phyloP scores from a whole-genome alignment of 2,329 filamentous ascomycete genomes.

The Trichoderma sp. region DNA sequence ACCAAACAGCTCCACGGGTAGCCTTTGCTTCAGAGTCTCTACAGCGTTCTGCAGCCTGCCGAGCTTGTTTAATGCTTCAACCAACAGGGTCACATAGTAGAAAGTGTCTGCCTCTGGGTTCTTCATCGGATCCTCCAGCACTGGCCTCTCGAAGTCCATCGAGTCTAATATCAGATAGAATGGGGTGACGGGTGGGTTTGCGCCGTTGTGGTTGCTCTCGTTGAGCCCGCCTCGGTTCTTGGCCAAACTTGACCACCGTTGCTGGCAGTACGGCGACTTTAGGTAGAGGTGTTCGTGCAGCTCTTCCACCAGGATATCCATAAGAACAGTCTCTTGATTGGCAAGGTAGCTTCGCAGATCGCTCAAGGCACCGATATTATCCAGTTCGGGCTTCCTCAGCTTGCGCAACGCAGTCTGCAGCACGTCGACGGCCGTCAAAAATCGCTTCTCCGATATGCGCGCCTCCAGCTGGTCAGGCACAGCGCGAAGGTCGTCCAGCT shows the following conservation, averaged over 20 bases:
- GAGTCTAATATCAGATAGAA: conserved; percentile 63
- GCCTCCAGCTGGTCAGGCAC: conserved; percentile 93
- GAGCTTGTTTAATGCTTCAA: conserved; percentile 89
- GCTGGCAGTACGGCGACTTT: conserved; percentile 96
- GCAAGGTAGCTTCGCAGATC: conserved; percentile 86
- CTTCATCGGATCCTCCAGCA: conserved; percentile 85
- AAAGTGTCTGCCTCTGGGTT: conserved; percentile 97
- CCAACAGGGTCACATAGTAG: conserved; percentile 82
- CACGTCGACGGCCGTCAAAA: conserved; percentile 88
- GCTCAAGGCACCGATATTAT: conserved; percentile 83
- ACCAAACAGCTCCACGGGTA: conserved; percentile 90
- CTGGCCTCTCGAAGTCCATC: conserved; percentile 60
- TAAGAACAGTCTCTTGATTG: conserved; percentile 88
- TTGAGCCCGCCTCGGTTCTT: conserved; percentile 63
- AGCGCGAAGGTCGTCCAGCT: conserved; percentile 83
- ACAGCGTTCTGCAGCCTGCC: conserved; percentile 83
- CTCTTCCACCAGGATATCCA: conserved; percentile 96
- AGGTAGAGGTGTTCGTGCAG: conserved; percentile 96
- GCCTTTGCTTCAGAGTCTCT: conserved; percentile 85
- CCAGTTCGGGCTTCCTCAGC: conserved; percentile 83
- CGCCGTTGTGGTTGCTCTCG: conserved; percentile 50
- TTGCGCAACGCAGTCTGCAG: conserved; percentile 83
- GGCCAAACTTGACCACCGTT: conserved; percentile 85
- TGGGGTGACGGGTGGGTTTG: conserved; percentile 49
- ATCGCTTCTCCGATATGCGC: conserved; percentile 93